A percentile compares a stretch with the other conserved stretches of the same genome.
Conservation (phyloP, 2,329 filamentous ascomycete species). For the Paraphoma chrysanthemicola region DNA sequence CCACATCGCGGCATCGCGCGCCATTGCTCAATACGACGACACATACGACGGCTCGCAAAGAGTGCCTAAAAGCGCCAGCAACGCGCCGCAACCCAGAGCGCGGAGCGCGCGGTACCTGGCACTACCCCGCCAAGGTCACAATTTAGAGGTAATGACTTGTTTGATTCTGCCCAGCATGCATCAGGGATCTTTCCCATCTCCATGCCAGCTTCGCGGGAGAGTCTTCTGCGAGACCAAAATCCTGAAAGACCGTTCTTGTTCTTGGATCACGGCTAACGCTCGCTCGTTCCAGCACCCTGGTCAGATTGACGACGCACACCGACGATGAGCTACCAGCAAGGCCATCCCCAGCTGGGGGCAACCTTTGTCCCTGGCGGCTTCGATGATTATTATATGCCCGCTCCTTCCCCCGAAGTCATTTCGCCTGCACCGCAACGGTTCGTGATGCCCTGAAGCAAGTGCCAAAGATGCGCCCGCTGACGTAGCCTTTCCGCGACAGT, state of each 20-base stretch:
- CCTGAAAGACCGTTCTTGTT: conserved; percentile 18
- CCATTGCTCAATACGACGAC: conserved; percentile 15
- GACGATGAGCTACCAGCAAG: conserved; percentile 48
- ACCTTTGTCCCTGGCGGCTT: conserved; percentile 73
- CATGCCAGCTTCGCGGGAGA: conserved; percentile 21
- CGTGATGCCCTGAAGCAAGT: conserved; percentile 33
- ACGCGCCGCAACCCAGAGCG: conserved; percentile 23
- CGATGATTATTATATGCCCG: conserved; percentile 72
- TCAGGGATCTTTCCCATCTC: conserved; percentile 25
- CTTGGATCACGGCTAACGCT: conserved; percentile 38
- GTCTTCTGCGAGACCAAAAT: conserved; percentile 18
- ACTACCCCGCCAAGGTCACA: conserved; percentile 34
- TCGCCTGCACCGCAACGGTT: conserved; percentile 75
- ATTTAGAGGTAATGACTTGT: conserved; percentile 22
- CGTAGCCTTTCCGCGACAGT: conserved; percentile 57
- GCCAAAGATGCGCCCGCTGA: conserved; percentile 31
- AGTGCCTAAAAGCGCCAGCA: conserved; percentile 15
- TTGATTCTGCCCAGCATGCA: conserved; percentile 33
- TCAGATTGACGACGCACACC: conserved; percentile 16
- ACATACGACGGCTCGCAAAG: conserved; percentile 14
- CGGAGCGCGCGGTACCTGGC: conserved; percentile 5
- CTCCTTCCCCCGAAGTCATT: conserved; percentile 65
- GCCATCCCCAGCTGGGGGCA: conserved; percentile 53
- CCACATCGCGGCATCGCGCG: conserved; percentile 1
- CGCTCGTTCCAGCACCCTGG: conserved; percentile 19